Evolutionary conservation across 495 filamentous ascomycete species (phyloP), one percentile per base, ranked within the genome.

Genomic region (Aspergillus kassunensis): DNA sequence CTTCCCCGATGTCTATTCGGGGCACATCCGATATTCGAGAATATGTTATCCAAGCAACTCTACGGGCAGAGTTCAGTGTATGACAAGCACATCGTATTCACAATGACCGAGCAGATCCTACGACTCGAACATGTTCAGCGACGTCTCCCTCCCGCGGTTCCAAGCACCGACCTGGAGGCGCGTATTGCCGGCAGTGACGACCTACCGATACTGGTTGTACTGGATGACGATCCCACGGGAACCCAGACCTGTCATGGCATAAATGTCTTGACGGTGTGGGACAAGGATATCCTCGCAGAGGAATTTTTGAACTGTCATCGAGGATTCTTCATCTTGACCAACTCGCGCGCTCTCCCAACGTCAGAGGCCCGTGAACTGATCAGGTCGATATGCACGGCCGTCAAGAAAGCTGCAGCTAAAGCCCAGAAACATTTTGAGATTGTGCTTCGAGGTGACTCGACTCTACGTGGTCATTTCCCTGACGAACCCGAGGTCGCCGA

Each of bases 221-320:
- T 44, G 24, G 42, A 44, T 18, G 42, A 44, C 42, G 42, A 44
- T 18, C 42, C 42, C 42, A 44, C 42, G 1, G 42, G 42, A 2
- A 44, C 42, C 13, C 42, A 44, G 23, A 44, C 42, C 21, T 44
- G 42, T 25, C 42, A 44, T n/a, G 42, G 42, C 23, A 44, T 44
- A 23, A 44, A 44, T 25, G 42, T 44, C 12, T n/a, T 44, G 8
- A 44, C 42, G 11, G 42, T 44, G 24, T 44, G 42, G 42, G 42
- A 44, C 2, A 25, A 44, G 27, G 23, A 44, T 13, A 30, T 30
- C 42, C 42, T 44, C 23, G n/a, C 16, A 12, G 19, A 44, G 16
- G 42, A 44, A 27, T 44, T 44, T 25, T 13, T 29, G 23, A 23
- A 30, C 21, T 44, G 42, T 10, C 13, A 29, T 10, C 21, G 42